phyloP scores from a whole-genome alignment of 2,329 filamentous ascomycete genomes.

The Chaetomiaceae sp. region DNA sequence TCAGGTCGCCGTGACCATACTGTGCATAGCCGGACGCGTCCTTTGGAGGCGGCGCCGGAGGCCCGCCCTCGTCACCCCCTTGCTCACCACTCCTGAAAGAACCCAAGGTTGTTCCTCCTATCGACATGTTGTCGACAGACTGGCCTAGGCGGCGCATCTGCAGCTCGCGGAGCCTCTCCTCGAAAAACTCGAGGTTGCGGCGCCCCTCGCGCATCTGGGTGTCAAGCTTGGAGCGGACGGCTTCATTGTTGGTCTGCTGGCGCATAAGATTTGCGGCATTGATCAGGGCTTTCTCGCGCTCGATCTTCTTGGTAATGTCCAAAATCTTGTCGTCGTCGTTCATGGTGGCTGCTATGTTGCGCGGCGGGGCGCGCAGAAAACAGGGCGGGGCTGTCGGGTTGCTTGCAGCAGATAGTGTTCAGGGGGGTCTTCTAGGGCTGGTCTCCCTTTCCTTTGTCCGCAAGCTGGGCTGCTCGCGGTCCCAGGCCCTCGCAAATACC shows the following conservation, averaged over 20 bases:
- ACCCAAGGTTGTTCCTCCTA: constrained; percentile 40
- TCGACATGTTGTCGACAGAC: constrained; percentile 62
- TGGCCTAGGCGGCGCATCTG: constrained; percentile 73
- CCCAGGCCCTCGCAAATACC: background rate
- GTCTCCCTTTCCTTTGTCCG: background rate
- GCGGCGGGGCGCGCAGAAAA: constrained; percentile 21
- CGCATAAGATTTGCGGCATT: constrained; percentile 92
- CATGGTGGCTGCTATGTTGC: constrained; percentile 44
- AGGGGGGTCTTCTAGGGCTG: too few relatives aligned
- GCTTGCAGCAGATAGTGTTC: too few relatives aligned
- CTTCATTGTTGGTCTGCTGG: constrained; percentile 89
- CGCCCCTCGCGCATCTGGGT: constrained; percentile 90
- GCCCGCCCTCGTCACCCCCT: constrained; percentile 41
- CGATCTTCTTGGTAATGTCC: constrained; percentile 94
- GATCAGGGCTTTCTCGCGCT: constrained; percentile 93
- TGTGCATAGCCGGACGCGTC: constrained; percentile 54
- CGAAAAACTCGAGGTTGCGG: constrained; percentile 91
- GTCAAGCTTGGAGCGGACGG: constrained; percentile 84
- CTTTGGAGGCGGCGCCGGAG: constrained; percentile 69
- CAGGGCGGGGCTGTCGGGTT: constrained; percentile 10
- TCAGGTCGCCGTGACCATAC: constrained; percentile 63
- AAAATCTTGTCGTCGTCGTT: constrained; percentile 62
- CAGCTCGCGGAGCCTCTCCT: constrained; percentile 84
- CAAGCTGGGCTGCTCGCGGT: constrained; percentile 1
- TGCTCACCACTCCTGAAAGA: constrained; percentile 38